Conservation (phyloP, 768 basidiomycete genomes). For the Hysterangium stoloniferum region DNA sequence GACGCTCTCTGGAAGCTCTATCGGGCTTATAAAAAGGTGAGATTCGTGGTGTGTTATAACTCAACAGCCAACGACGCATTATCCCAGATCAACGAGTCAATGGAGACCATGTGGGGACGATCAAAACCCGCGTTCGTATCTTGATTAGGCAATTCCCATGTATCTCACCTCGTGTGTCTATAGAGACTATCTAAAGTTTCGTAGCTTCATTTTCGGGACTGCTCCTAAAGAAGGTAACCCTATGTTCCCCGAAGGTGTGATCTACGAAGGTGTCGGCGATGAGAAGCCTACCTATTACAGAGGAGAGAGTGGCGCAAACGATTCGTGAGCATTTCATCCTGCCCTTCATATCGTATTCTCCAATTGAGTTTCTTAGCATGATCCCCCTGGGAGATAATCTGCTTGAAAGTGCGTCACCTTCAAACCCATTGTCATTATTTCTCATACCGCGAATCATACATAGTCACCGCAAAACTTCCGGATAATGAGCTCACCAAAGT, state of each 20-base stretch:
- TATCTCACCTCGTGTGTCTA: not conserved
- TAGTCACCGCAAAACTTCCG: conserved; percentile 17
- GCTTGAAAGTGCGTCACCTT: conserved; percentile 19
- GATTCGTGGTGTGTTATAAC: not conserved
- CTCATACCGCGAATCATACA: too few relatives aligned
- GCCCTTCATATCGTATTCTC: not conserved
- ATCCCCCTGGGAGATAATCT: conserved; percentile 29
- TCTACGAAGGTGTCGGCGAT: conserved; percentile 26
- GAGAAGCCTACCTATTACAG: conserved; percentile 24
- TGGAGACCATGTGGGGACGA: conserved; percentile 25
- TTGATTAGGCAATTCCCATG: not conserved
- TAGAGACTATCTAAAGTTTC: conserved; percentile 26
- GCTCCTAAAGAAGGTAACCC: conserved; percentile 18
- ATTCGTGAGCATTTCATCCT: conserved; percentile 4
- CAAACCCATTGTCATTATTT: too few relatives aligned
- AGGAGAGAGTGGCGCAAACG: conserved; percentile 28
- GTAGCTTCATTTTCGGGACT: conserved; percentile 29
- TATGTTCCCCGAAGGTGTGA: conserved; percentile 28
- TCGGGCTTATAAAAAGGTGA: conserved; percentile 12
- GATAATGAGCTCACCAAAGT: conserved; percentile 24
- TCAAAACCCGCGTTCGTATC: conserved; percentile 17
- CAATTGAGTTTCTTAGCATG: conserved; percentile 14
- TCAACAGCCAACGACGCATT: not conserved
- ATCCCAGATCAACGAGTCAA: conserved; percentile 14
- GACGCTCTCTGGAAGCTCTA: conserved; percentile 18